These are phyloP conservation scores for Beauveria australis DNA, from an alignment of 2,329 filamentous ascomycete species.

Conservation along the genomic window DNA sequence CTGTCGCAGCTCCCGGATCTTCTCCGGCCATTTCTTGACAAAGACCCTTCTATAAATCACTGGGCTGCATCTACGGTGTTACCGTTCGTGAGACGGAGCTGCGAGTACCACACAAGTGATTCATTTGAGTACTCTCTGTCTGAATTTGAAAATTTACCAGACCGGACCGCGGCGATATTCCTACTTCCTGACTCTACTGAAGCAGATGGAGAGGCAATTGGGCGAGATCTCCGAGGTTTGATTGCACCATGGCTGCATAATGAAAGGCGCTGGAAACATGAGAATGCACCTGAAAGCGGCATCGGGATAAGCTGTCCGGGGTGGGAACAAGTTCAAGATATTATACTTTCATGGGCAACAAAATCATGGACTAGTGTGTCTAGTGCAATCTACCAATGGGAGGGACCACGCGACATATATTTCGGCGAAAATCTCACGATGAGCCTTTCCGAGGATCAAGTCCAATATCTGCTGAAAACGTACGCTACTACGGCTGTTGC, in stretches of 20 bases:
- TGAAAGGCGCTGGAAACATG: conserved; percentile 44
- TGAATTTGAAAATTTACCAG: conserved; percentile 55
- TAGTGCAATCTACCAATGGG: conserved; percentile 60
- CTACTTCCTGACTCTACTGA: conserved; percentile 51
- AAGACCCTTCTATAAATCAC: conserved; percentile 50
- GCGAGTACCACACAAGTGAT: conserved; percentile 57
- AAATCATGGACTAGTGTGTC: conserved; percentile 55
- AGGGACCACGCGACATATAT: conserved; percentile 63
- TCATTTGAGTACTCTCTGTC: conserved; percentile 45
- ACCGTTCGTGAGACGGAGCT: conserved; percentile 59
- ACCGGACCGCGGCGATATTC: conserved; percentile 49
- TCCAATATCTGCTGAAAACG: neutral
- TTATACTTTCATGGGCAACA: conserved; percentile 54
- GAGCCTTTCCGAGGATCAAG: conserved; percentile 45
- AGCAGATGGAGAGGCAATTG: conserved; percentile 36
- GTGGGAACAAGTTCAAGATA: conserved; percentile 62
- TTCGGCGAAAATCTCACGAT: conserved; percentile 50
- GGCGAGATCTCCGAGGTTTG: conserved; percentile 58
- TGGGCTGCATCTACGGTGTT: conserved; percentile 64
- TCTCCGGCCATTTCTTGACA: conserved; percentile 58
- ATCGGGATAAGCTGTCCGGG: conserved; percentile 40
- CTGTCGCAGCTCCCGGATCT: conserved; percentile 60
- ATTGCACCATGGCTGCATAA: conserved; percentile 69
- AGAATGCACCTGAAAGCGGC: conserved; percentile 15
- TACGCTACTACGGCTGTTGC: conserved; percentile 24